These are phyloP conservation scores for Bryoerythrophyllum caledonicum DNA, from an alignment of 225 moss, liverwort and hornwort species.

Conservation along the genomic window DNA sequence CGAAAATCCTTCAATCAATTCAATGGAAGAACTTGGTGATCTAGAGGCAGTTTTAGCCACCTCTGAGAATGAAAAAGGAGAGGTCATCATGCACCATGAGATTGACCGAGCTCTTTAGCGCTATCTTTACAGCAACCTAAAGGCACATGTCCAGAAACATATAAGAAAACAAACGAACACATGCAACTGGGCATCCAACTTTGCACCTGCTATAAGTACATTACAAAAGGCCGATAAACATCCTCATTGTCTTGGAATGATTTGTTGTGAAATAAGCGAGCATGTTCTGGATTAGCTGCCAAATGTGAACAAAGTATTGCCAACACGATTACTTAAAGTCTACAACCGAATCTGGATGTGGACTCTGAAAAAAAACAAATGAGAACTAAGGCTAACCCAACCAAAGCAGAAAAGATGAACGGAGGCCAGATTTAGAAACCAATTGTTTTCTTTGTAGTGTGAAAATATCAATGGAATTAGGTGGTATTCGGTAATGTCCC, in stretches of 20 bases:
- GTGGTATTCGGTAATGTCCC: conserved; percentile 40
- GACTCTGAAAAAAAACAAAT: conserved; percentile 7
- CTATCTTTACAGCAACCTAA: conserved; percentile 42
- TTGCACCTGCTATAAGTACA: conserved; percentile 17
- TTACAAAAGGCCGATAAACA: conserved; percentile 80
- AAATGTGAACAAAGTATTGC: conserved; percentile 7
- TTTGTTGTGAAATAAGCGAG: conserved; percentile 83
- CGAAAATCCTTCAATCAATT: no score
- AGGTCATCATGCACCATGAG: no score
- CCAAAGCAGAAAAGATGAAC: not conserved
- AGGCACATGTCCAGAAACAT: not conserved
- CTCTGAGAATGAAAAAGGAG: no score
- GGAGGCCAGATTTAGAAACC: no score
- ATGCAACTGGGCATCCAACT: not conserved
- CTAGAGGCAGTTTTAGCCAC: no score
- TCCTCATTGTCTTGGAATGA: conserved; percentile 72
- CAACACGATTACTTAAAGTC: not conserved
- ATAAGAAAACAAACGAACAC: not conserved
- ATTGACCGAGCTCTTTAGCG: no score
- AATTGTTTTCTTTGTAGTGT: no score
- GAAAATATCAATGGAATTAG: no score
- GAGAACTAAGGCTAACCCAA: not conserved
- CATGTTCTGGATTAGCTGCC: conserved; percentile 92
- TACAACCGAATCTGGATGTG: not conserved
- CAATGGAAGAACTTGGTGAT: no score